Conservation (phyloP, 768 basidiomycete species). For the Galerina marginata region DNA sequence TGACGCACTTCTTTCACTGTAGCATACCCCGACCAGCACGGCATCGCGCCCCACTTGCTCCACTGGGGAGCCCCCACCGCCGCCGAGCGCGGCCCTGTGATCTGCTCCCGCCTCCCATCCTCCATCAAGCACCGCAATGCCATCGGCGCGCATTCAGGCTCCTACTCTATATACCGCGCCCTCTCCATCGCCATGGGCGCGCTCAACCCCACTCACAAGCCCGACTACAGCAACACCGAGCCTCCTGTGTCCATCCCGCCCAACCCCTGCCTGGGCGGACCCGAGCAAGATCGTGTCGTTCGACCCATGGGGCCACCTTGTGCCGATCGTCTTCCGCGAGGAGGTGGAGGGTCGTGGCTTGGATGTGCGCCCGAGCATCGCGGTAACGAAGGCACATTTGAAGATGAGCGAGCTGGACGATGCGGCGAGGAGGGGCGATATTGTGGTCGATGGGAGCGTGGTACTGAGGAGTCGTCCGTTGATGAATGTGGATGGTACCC, state of each 20-base stretch:
- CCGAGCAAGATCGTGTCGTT: conserved; percentile 85
- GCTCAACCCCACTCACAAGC: conserved; percentile 78
- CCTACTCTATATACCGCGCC: conserved; percentile 94
- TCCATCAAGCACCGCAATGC: conserved; percentile 93
- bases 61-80: conserved; percentile 80
- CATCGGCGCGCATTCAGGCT: conserved; percentile 91
- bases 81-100: conserved; percentile 77
- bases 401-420: conserved; percentile 95
- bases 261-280: conserved; percentile 79
- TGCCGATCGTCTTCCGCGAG: conserved; percentile 68
- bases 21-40: conserved; percentile 93
- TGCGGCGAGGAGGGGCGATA: conserved; percentile 69
- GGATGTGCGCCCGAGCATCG: conserved; percentile 91
- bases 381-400: conserved; percentile 91
- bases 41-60: conserved; percentile 80
- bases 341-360: conserved; percentile 70
- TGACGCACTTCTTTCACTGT: conserved; percentile 29
- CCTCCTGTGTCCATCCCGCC: conserved; percentile 83
- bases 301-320: conserved; percentile 93
- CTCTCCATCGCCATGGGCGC: conserved; percentile 91
- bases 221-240: conserved; percentile 82
- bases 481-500: conserved; percentile 65
- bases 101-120: conserved; percentile 83
- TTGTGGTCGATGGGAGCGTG: conserved; percentile 82
- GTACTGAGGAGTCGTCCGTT: conserved; percentile 73